phyloP scores from a whole-genome alignment of 169 alveolate species.

The Eimeria acervulina region DNA sequence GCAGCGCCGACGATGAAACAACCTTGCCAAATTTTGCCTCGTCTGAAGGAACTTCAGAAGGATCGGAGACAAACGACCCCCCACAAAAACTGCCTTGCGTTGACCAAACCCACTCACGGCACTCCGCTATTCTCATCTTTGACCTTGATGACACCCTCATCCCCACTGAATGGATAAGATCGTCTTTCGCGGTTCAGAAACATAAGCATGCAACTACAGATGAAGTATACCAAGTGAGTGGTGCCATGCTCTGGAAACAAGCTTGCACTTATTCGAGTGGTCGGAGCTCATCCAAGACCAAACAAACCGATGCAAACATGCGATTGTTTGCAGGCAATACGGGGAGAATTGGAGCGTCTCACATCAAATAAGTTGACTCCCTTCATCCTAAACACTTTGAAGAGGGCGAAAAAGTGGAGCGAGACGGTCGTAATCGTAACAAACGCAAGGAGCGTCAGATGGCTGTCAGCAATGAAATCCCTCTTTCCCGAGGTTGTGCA shows the following conservation, averaged over 20 bases:
- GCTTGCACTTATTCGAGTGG: neutral
- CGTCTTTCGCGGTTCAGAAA: conserved; percentile 75
- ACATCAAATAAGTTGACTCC: conserved; percentile 87
- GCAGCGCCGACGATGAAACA: conserved; percentile 74
- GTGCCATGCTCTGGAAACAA: neutral
- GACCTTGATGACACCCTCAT: conserved; percentile 92
- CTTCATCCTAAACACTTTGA: conserved; percentile 84
- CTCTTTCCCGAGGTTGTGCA: conserved; percentile 89
- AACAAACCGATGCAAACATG: neutral
- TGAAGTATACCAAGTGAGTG: conserved; percentile 76
- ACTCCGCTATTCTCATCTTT: conserved; percentile 86
- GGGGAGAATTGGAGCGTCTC: conserved; percentile 87
- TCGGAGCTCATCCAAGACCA: neutral
- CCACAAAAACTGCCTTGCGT: neutral
- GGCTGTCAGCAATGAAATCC: conserved; percentile 89
- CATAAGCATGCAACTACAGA: conserved; percentile 57
- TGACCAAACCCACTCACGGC: neutral
- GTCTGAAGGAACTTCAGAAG: conserved; percentile 50
- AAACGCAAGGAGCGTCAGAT: conserved; percentile 90
- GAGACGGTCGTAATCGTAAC: conserved; percentile 91
- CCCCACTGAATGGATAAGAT: conserved; percentile 92
- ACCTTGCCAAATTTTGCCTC: conserved; percentile 33
- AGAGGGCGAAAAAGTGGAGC: conserved; percentile 86
- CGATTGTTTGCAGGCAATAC: conserved; percentile 79
- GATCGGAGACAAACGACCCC: neutral